Percentiles rank a stretch among this genome's conserved stretches.
Conservation (phyloP, 441 rosid genomes). For the Brassica hybrid region DNA sequence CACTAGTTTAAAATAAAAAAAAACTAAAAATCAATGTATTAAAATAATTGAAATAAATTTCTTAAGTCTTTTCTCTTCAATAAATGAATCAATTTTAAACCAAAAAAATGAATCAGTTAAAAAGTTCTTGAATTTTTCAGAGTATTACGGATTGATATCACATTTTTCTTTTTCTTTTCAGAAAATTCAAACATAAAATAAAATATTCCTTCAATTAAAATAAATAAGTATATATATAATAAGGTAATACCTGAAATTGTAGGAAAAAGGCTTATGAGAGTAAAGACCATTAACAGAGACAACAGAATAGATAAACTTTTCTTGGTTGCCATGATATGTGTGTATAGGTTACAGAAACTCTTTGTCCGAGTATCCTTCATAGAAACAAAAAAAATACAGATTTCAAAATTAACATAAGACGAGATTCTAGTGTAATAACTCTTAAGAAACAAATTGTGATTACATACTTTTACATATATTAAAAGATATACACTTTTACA, state of each 20-base stretch:
- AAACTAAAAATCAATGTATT: too few species aligned
- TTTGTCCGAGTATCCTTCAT: not conserved
- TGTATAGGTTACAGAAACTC: not conserved
- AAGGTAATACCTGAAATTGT: not conserved
- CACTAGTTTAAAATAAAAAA: not conserved
- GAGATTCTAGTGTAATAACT: not conserved
- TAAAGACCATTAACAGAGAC: not conserved
- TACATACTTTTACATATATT: not conserved
- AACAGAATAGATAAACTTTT: not conserved
- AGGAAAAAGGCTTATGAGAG: not conserved
- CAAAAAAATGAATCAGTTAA: too few species aligned
- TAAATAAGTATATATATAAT: too few species aligned
- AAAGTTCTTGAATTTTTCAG: too few species aligned
- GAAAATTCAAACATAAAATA: not conserved
- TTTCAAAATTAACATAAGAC: not conserved
- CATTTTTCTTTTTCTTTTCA: not conserved
- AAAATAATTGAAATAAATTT: too few species aligned
- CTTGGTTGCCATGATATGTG: not conserved
- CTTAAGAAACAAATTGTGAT: not conserved
- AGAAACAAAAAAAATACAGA: not conserved
- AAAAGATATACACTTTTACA: not conserved
- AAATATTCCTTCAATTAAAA: too few species aligned
- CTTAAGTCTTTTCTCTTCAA: too few species aligned
- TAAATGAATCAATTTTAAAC: too few species aligned
- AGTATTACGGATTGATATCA: too few species aligned